phyloP scores from a whole-genome alignment of 164 flowering plant genomes.

The Taxillus chinensis region DNA sequence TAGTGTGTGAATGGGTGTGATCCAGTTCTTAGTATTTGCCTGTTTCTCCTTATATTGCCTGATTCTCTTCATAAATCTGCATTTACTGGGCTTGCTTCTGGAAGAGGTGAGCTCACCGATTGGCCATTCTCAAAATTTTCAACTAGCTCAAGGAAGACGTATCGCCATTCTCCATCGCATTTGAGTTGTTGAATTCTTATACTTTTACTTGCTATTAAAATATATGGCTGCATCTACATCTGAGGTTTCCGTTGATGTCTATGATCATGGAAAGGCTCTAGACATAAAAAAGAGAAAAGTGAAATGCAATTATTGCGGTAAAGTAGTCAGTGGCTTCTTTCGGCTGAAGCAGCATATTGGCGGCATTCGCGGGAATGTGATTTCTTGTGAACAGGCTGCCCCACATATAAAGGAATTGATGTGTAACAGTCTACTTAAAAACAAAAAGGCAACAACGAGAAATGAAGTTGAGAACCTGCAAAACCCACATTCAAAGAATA shows the following conservation, averaged over 20 bases:
- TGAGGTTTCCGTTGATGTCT: slow-evolving; percentile 11
- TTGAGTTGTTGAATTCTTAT: no score
- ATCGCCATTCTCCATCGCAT: no score
- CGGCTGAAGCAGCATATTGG: slow-evolving; percentile 52
- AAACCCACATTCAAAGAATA: slow-evolving; percentile 8
- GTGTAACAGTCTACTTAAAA: slow-evolving; percentile 17
- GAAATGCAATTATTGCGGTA: slow-evolving; percentile 44
- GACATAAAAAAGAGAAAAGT: slow-evolving; percentile 24
- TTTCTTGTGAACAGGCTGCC: slow-evolving; percentile 37
- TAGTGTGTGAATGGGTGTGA: no score
- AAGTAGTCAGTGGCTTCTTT: slow-evolving; percentile 26
- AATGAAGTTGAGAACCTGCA: slow-evolving; percentile 16
- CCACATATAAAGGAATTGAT: slow-evolving; percentile 21
- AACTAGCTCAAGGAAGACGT: no score
- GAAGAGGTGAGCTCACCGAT: no score
- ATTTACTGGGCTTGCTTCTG: no score
- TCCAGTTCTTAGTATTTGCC: no score
- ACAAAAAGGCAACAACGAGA: slow-evolving; percentile 9
- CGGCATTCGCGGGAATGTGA: slow-evolving; percentile 37
- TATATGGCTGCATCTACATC: slow-evolving; percentile 7
- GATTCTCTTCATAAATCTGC: no score
- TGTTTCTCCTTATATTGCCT: no score
- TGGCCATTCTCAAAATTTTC: no score
- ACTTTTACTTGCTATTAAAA: not conserved
- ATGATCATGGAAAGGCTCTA: slow-evolving; percentile 29